Conservation (phyloP, 768 basidiomycete species). For the Xerocomellus dryophilus region DNA sequence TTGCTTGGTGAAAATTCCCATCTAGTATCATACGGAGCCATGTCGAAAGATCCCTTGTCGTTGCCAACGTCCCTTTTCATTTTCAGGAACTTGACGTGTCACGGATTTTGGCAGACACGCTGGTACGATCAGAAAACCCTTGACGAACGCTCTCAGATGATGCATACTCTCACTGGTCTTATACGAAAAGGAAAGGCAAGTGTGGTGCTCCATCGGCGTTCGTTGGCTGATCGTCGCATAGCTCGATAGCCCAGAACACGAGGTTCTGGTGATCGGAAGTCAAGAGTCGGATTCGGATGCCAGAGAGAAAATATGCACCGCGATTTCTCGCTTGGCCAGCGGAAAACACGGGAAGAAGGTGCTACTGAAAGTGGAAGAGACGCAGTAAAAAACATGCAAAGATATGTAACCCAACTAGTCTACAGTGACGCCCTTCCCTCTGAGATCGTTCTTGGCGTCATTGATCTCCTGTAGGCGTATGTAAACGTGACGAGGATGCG, state of each 20-base stretch:
- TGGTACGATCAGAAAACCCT: constrained; percentile 58
- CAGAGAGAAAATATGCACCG: constrained; percentile 31
- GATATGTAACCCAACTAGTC: constrained; percentile 35
- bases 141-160: constrained; percentile 49
- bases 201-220: neutral
- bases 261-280: constrained; percentile 55
- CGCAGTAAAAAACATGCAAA: neutral
- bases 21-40: constrained; percentile 85
- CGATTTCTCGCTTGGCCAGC: constrained; percentile 31
- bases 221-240: constrained; percentile 27
- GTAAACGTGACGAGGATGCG: too few relatives aligned
- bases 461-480: constrained; percentile 53
- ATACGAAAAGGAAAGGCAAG: constrained; percentile 54
- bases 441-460: constrained; percentile 56
- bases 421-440: constrained; percentile 57
- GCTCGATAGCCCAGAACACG: constrained; percentile 68
- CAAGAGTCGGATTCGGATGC: constrained; percentile 39
- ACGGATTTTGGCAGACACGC: constrained; percentile 76
- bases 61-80: constrained; percentile 79
- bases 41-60: constrained; percentile 80
- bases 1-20: constrained; percentile 66
- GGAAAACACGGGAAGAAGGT: constrained; percentile 51
- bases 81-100: constrained; percentile 75
- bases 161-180: constrained; percentile 49
- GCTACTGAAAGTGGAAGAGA: constrained; percentile 40